A percentile compares a stretch with the other conserved stretches of the same genome.
Evolutionary conservation across 371 early-diverging fungal genomes (phyloP).

Genomic region (Circinella minor): DNA sequence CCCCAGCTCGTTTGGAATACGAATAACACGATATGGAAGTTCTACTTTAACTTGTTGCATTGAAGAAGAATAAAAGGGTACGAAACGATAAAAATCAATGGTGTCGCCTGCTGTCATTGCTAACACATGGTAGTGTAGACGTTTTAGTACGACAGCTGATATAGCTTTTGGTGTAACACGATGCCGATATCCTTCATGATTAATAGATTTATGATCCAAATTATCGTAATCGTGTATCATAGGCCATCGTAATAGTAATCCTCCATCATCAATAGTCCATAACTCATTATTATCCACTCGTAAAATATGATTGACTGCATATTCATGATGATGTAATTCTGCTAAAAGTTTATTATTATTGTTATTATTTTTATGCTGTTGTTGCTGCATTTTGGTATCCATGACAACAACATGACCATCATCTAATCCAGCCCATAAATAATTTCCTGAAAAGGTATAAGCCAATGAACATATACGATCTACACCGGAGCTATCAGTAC

Average conservation of each 20-base stretch:
- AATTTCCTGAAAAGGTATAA: slow-evolving; percentile 50
- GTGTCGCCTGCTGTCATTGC: slow-evolving; percentile 18
- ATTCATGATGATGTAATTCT: slow-evolving; percentile 5
- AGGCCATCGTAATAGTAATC: slow-evolving; percentile 72
- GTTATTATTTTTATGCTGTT: too few species aligned
- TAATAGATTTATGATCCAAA: slow-evolving; percentile 5
- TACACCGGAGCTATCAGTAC: background rate
- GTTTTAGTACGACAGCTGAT: slow-evolving; percentile 1
- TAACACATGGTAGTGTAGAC: slow-evolving; percentile 24
- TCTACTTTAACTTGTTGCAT: background rate
- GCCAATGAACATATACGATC: slow-evolving; percentile 4
- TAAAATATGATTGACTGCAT: slow-evolving; percentile 46
- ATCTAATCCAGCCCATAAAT: slow-evolving; percentile 67
- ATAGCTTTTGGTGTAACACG: slow-evolving; percentile 17
- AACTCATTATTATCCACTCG: slow-evolving; percentile 54
- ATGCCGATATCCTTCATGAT: slow-evolving; percentile 14
- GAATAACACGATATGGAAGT: slow-evolving; percentile 25
- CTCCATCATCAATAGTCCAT: slow-evolving; percentile 81
- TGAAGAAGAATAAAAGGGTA: background rate
- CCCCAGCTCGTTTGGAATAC: slow-evolving; percentile 57
- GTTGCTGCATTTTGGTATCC: slow-evolving; percentile 44
- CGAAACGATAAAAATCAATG: slow-evolving; percentile 32
- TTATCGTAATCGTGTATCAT: background rate
- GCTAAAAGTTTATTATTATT: slow-evolving; percentile 43
- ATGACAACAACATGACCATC: slow-evolving; percentile 63